Base-by-base conservation (phyloP, 2,329 filamentous ascomycete genomes). In the Blastomyces parvus region DNA sequence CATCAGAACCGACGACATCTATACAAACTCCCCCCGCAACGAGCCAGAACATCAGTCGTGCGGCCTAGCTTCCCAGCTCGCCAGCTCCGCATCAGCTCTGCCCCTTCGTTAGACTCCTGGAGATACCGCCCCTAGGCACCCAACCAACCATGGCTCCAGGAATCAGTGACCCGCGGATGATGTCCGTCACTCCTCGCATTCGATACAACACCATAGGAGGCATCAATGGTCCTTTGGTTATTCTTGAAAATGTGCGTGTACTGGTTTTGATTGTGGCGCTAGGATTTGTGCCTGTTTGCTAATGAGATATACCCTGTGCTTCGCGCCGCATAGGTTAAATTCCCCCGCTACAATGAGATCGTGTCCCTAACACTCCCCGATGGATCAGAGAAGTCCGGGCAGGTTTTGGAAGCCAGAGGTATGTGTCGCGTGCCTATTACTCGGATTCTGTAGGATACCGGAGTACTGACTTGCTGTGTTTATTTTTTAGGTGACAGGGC, bases 121-220 rank as follows among this genome's bases (percentile, higher is more conserved):
- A 27, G 17, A 46, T 7, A 13, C 19, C 2, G 6, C 3, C 19
- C 44, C 44, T 42, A 42, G 14, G 17, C 40, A 42, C 40, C 22
- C 13, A 33, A 11, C 50, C 63, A 64, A 69, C 64, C 71, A 78
- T 78, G 77, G 72, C 76, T 62, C 68, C 72, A 68, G 76, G 75
- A 57, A 71, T 77, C 59, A 69, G 76, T 67, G 78, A 80, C 66
- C 76, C 75, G 65, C 76, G 78, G 70, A 80, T 81, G 78, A 74
- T 74, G 68, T 74, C 75, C 70, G 79, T 90, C 75, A 84, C 86
- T 74, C 87, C 87, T 70, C 82, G 87, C 75, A 84, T 97, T 79
- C 87, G 89, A 73, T 99, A 99, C 86, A 99, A 99, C 83, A 99
- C 94, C 71, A 91, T 99, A 75, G 90, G 91, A 74, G 93, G 93